These are phyloP conservation scores for Colletotrichum falcatum DNA, from an alignment of 2,329 filamentous ascomycete genomes.

Conservation along the genomic window DNA sequence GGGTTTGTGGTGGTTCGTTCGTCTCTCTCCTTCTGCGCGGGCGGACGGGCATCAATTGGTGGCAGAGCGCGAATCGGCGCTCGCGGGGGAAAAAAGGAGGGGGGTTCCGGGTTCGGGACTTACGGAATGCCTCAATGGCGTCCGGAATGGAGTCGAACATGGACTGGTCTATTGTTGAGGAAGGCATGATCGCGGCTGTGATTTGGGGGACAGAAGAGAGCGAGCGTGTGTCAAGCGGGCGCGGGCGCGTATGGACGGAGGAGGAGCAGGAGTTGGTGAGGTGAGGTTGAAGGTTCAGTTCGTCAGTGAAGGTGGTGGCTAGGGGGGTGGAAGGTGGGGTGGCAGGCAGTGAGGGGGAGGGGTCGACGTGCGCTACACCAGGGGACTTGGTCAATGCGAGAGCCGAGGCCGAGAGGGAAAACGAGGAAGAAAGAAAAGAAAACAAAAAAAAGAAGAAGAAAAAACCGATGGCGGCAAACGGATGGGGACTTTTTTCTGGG, in stretches of 20 bases:
- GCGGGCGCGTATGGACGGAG: constrained; percentile 2
- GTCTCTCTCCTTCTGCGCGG: background rate
- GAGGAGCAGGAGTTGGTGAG: background rate
- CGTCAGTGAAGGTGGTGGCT: constrained; percentile 12
- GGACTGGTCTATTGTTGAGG: constrained; percentile 61
- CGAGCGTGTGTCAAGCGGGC: background rate
- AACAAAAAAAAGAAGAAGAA: background rate
- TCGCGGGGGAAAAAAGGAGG: background rate
- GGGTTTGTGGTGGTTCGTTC: background rate
- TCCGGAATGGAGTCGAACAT: constrained; percentile 76
- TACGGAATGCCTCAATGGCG: constrained; percentile 73
- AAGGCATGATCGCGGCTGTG: constrained; percentile 57
- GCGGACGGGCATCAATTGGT: background rate
- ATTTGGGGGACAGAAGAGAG: background rate
- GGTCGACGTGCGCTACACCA: constrained; percentile 5
- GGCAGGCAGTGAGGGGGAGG: constrained; percentile 26
- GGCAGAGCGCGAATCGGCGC: constrained; percentile 20
- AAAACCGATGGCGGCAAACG: constrained; percentile 2
- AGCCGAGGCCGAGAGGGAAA: constrained; percentile 6
- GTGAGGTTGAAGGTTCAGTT: constrained; percentile 4
- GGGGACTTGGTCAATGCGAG: constrained; percentile 22
- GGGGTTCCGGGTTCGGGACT: constrained; percentile 45
- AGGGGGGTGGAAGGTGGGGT: background rate
- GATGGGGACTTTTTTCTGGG: constrained; percentile 5
- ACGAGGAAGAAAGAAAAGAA: too few relatives aligned